Base-by-base conservation (phyloP, 148 eudicot genomes). In the Vaccinium vitisidaea region DNA sequence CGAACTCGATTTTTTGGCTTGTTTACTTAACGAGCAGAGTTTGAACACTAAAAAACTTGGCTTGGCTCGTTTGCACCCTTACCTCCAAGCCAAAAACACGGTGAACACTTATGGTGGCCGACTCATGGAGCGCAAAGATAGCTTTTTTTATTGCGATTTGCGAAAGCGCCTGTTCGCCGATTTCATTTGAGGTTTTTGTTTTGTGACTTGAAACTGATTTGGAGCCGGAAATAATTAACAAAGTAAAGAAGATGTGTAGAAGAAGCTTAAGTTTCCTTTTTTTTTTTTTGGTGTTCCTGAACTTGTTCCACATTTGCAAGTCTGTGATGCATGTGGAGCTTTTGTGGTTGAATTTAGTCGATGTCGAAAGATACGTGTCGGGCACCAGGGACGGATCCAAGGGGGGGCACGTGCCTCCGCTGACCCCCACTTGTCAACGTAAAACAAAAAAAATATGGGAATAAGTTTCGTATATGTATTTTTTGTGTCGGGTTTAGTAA, bases 161-260 rank as follows among this genome's bases (percentile, higher is more conserved):
- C 2, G 96, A 91, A 25, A 93, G 87, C 32, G 93, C 92, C 80
- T 93, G 96, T 13, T 84, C 91, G 1, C 90, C 90, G 32, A 73
- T 73, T 30, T 13, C 49, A 12, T 48, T 75, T 19, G 5, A 0
- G 53, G 5, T 3, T 9, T 14, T 19, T 8, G 5, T 75, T 18
- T 1, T 2, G 32, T 48, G 55, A 10, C 14, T 55, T 48, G 55
- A 21, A 76, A 46, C 79, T 7, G 30, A 76, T 48, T 21, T 21
- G 54, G 79, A 76, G 79, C 18, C 54, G 16, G 21, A 76, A 75
- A 11, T 54, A 75, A 48, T 14, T 54, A 30, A 2, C 79, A 75
- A 75, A 48, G 14, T 46, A 5, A 43, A 18, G 14, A 75, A 19
- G 19, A 48, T 43, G 27, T 21, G 48, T 6, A n/a, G 79, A 48